Conservation (phyloP, 1,284 basidiomycete species). For the Lentinula novae-zelandiae region DNA sequence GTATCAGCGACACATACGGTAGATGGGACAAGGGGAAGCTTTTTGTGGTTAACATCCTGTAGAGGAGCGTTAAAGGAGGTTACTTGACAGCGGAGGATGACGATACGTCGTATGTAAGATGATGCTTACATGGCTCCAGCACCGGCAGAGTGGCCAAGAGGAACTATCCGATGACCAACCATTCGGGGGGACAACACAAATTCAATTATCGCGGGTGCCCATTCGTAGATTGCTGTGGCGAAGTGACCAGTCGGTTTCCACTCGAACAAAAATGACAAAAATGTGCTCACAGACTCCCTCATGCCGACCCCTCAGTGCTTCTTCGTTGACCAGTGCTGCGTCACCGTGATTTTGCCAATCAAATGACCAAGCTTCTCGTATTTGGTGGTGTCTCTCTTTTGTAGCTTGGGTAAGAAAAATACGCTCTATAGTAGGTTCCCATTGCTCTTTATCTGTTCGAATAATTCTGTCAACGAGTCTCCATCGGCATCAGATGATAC, state of each 20-base stretch:
- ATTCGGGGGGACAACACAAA: conserved; percentile 20
- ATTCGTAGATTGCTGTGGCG: conserved; percentile 32
- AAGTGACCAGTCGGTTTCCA: not conserved
- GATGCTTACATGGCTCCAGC: conserved; percentile 21
- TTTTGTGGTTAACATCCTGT: conserved; percentile 30
- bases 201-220: conserved; percentile 18
- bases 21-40: conserved; percentile 22
- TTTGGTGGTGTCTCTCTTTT: conserved; percentile 15
- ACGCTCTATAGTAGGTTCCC: conserved; percentile 22
- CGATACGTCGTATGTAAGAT: not conserved
- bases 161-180: conserved; percentile 20
- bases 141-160: conserved; percentile 23
- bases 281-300: conserved; percentile 33
- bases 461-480: not conserved
- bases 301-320: conserved; percentile 21
- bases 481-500: not conserved
- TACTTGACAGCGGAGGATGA: conserved; percentile 3
- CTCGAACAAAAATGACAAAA: not conserved
- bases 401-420: conserved; percentile 16
- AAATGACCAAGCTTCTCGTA: conserved; percentile 25
- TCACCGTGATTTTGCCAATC: conserved; percentile 26
- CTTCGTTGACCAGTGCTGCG: conserved; percentile 11
- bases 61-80: not conserved
- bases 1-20: conserved; percentile 31
- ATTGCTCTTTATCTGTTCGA: conserved; percentile 22